These are phyloP conservation scores for Lecanosticta acicola DNA, from an alignment of 2,329 filamentous ascomycete genomes.

Conservation along the genomic window DNA sequence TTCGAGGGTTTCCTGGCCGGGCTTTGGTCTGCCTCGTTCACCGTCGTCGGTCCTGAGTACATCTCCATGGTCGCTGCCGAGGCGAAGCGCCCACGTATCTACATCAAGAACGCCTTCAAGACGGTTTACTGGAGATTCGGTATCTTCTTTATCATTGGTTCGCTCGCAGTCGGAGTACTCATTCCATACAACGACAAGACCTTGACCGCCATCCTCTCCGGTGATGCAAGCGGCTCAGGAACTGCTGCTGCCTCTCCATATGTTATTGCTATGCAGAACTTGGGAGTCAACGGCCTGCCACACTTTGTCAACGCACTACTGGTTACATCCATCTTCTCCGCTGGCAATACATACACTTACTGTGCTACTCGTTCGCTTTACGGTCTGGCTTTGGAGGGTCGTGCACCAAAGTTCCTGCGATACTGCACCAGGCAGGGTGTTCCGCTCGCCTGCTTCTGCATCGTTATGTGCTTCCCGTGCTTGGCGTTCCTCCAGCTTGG, in stretches of 20 bases:
- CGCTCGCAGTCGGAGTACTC: conserved; percentile 42
- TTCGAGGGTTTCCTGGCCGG: conserved; percentile 34
- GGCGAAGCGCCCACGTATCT: conserved; percentile 40
- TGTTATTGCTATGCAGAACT: conserved; percentile 42
- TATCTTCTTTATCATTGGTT: conserved; percentile 45
- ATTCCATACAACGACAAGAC: conserved; percentile 32
- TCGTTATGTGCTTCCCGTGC: conserved; percentile 37
- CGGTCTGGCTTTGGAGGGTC: conserved; percentile 48
- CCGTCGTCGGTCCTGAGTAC: conserved; percentile 41
- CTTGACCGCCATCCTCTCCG: conserved; percentile 21
- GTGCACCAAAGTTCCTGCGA: conserved; percentile 49
- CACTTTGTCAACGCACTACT: conserved; percentile 30
- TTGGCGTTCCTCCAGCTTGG: conserved; percentile 30
- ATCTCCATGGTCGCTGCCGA: conserved; percentile 46
- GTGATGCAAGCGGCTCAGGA: conserved; percentile 15
- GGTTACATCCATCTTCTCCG: conserved; percentile 50
- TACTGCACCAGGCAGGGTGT: conserved; percentile 56
- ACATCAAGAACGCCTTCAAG: conserved; percentile 47
- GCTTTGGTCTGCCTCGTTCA: conserved; percentile 35
- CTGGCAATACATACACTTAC: conserved; percentile 51
- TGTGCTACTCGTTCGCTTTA: conserved; percentile 48
- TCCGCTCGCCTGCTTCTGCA: conserved; percentile 50
- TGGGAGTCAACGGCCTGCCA: conserved; percentile 39
- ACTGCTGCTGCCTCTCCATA: conserved; percentile 29
- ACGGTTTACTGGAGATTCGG: conserved; percentile 45